A percentile compares a stretch with the other conserved stretches of the same genome.
These are phyloP conservation scores for Aspergillus coremiiformis DNA, from an alignment of 495 filamentous ascomycete genomes.

Conservation along the genomic window DNA sequence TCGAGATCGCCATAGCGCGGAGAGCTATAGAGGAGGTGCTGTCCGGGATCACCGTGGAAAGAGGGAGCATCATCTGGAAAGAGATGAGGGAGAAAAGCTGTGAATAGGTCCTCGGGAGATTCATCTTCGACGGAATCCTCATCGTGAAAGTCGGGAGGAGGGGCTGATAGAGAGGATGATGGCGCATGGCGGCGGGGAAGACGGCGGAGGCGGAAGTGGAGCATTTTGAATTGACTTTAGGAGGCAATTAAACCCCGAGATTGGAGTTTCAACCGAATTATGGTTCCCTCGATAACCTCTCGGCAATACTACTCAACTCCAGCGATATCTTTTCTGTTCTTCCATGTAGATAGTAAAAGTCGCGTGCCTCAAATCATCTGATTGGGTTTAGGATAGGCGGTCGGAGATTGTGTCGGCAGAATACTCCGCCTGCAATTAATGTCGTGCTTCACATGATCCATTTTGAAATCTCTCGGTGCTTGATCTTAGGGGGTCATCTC, in stretches of 20 bases:
- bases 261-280: background rate
- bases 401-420: background rate
- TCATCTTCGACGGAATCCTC: conserved; percentile 3
- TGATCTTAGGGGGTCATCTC: background rate
- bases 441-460: background rate
- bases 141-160: conserved; percentile 13
- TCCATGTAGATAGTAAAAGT: background rate
- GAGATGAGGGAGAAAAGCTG: conserved; percentile 55
- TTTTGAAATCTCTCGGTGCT: background rate
- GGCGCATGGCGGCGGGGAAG: conserved; percentile 20
- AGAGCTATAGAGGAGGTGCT: conserved; percentile 59
- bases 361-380: background rate
- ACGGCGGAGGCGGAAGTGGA: conserved; percentile 28
- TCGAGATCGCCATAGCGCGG: conserved; percentile 48
- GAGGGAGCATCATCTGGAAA: conserved; percentile 69
- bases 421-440: background rate
- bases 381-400: background rate
- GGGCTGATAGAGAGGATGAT: conserved; percentile 5
- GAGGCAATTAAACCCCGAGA: background rate
- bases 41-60: conserved; percentile 66
- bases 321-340: background rate
- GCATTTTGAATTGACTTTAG: conserved; percentile 12
- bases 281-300: background rate
- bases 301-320: background rate
- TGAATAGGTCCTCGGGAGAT: conserved; percentile 57